Base-by-base conservation (phyloP, 2,329 filamentous ascomycete genomes). In the Magnaporthales sp. region DNA sequence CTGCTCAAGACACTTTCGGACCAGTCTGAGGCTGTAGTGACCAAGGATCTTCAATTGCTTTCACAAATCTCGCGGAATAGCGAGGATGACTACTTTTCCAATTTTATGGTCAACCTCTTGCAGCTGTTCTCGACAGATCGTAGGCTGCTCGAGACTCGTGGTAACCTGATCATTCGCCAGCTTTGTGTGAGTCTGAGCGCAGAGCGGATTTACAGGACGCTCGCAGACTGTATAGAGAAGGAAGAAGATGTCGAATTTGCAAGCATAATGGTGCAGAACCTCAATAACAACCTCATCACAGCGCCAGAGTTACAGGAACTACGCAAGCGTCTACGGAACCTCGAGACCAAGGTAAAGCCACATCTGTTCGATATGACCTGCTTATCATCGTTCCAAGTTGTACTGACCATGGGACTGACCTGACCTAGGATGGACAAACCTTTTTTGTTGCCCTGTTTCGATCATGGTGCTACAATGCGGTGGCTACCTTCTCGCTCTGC, bases 221-320 rank as follows among this genome's bases (percentile, higher is more conserved):
- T 99, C 70, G 96, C 95, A 29, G 95, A 99, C 72, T 97, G 95
- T 71, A 91, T 99, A 10, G 95, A 98, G 77, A 96, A 93, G 74
- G 95, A 99, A 76, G 95, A 98, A 78, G 95, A 99, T 75, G 88
- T 99, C 58, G 96, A 99, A 76, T 99, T 99, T 77, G 94, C 95
- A 19, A 97, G 94, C 75, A 98, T 99, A 72, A 99, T 99, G 95
- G 93, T 99, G 31, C 95, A 99, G 76, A 98, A 98, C 73, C 83
- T 99, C 65, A 99, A 99, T 80, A 99, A 99, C 77, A 99, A 99
- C 73, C 88, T 99, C 66, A 97, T 99, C 70, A 99, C 96, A 1
- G 95, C 96, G 0, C 95, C 96, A 0, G 93, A 99, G 77, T 82
- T 99, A 31, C 88, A 92, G 1, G 96, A 98, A 72, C 83, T 99